Conservation (phyloP, 2,329 filamentous ascomycete genomes). For the Dryadomyces quercivorus region DNA sequence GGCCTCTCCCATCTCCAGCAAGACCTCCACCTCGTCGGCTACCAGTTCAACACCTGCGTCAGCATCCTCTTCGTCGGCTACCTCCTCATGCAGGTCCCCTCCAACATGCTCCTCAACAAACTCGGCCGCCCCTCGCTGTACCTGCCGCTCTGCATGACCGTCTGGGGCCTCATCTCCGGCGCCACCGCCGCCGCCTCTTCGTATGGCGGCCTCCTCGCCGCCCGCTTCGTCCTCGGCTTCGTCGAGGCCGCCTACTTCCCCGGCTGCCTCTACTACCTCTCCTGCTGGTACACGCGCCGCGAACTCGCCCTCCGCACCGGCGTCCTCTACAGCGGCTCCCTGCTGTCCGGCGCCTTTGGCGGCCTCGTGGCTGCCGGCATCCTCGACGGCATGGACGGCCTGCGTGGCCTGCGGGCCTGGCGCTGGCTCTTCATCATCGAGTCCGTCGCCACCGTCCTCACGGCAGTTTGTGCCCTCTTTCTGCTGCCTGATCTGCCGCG, state of each 20-base stretch:
- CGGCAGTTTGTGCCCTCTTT: conserved; percentile 41
- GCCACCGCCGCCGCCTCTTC: neutral
- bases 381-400: conserved; percentile 39
- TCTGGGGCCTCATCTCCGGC: neutral
- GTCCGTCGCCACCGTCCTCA: conserved; percentile 46
- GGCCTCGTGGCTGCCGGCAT: conserved; percentile 28
- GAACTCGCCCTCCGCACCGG: conserved; percentile 13
- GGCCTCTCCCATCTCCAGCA: conserved; percentile 16
- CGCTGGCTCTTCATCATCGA: conserved; percentile 37
- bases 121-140: neutral
- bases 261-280: conserved; percentile 31
- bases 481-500: conserved; percentile 56
- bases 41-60: conserved; percentile 6
- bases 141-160: neutral
- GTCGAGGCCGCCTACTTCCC: conserved; percentile 23
- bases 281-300: conserved; percentile 12
- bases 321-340: conserved; percentile 12
- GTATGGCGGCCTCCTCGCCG: neutral
- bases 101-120: conserved; percentile 2
- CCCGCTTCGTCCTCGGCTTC: conserved; percentile 5
- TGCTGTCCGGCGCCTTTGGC: conserved; percentile 10
- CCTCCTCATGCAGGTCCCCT: conserved; percentile 6
- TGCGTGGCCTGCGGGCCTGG: conserved; percentile 32
- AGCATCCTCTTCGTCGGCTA: conserved; percentile 6
- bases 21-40: conserved; percentile 3